phyloP scores from a whole-genome alignment of 116 monocot genomes.

The Posidonia oceanica region DNA sequence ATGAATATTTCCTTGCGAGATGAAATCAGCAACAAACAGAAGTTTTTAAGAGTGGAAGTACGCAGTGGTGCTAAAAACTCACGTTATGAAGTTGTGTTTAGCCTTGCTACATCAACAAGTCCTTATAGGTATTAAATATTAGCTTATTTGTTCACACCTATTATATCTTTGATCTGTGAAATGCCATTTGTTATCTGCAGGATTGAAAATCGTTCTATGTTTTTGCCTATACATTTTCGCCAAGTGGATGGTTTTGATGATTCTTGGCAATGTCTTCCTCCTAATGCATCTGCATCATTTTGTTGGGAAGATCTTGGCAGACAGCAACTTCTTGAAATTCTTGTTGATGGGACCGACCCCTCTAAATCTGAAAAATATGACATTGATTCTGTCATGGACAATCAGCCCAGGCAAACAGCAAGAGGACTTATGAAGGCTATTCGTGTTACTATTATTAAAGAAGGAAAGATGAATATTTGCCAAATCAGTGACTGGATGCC shows the following conservation, averaged over 20 bases:
- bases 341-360: conserved; percentile 67
- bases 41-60: conserved; percentile 63
- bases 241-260: conserved; percentile 66
- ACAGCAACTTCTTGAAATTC: conserved; percentile 53
- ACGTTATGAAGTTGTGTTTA: conserved; percentile 70
- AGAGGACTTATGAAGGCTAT: conserved; percentile 44
- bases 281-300: conserved; percentile 77
- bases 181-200: conserved; percentile 22
- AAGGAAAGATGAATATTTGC: conserved; percentile 53
- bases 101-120: conserved; percentile 45
- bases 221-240: conserved; percentile 62
- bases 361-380: conserved; percentile 52
- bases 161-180: too few relatives aligned
- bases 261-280: conserved; percentile 69
- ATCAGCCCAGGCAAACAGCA: conserved; percentile 37
- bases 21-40: conserved; percentile 29
- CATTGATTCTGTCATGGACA: conserved; percentile 70
- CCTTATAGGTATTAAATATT: conserved; percentile 62
- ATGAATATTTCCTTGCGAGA: conserved; percentile 49
- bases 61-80: conserved; percentile 65
- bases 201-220: conserved; percentile 86
- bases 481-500: conserved; percentile 90
- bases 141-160: too few relatives aligned
- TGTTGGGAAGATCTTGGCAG: conserved; percentile 94
- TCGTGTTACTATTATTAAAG: conserved; percentile 49